Percentiles rank a stretch among this genome's conserved stretches.
Evolutionary conservation across 73 alveolate species (phyloP).

Genomic region (Paramecium sexaurelia): DNA sequence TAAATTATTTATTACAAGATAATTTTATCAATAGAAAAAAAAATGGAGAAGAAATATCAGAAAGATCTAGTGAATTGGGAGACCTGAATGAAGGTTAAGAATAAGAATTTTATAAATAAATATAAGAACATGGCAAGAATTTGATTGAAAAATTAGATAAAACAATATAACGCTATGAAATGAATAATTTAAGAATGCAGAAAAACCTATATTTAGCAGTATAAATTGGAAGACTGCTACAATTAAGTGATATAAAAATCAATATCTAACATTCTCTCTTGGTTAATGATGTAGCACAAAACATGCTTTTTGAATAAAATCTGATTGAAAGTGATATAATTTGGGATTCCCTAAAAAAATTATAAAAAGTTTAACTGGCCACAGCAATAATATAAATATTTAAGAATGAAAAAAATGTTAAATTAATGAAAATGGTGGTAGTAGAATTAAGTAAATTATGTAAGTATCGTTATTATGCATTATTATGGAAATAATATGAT

Average conservation of each 20-base stretch:
- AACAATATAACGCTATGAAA: background rate
- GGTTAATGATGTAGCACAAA: background rate
- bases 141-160: background rate
- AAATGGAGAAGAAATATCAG: conserved; percentile 13
- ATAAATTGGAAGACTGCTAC: background rate
- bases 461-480: background rate
- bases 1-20: background rate
- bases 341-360: conserved; percentile 16
- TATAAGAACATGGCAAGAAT: background rate
- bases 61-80: conserved; percentile 45
- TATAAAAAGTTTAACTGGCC: background rate
- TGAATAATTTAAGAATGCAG: background rate
- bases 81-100: conserved; percentile 22
- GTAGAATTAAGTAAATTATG: conserved; percentile 34
- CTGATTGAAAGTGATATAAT: conserved; percentile 9
- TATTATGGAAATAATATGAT: conserved; percentile 22
- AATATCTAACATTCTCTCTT: background rate
- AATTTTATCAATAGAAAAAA: background rate
- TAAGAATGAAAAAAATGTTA: background rate
- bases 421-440: background rate
- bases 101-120: background rate
- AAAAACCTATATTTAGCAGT: background rate
- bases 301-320: background rate
- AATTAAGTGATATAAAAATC: background rate
- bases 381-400: conserved; percentile 29